Evolutionary conservation across 164 flowering plant species (phyloP).

Genomic region (Warburgia ugandensis): DNA sequence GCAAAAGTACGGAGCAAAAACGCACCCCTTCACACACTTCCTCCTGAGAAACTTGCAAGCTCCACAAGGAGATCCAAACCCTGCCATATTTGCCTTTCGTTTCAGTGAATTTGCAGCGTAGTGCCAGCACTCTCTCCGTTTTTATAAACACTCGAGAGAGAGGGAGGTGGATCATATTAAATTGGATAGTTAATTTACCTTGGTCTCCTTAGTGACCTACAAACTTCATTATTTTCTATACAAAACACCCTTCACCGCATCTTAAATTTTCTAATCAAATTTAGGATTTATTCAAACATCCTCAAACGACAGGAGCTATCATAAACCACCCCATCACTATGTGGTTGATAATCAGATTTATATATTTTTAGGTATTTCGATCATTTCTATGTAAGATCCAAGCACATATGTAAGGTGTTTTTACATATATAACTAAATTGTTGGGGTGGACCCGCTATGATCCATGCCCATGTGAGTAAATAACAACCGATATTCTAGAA

Average conservation of each 20-base stretch:
- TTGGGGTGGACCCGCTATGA: too few species aligned
- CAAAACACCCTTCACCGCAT: slow-evolving; percentile 20
- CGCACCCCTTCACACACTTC: slow-evolving; percentile 78
- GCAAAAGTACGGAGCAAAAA: slow-evolving; percentile 87
- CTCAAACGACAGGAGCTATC: slow-evolving; percentile 36
- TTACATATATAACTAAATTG: too few species aligned
- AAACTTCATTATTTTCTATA: slow-evolving; percentile 34
- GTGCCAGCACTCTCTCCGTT: slow-evolving; percentile 20
- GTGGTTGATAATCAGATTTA: slow-evolving; percentile 25
- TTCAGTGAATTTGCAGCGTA: slow-evolving; percentile 8
- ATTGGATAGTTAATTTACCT: slow-evolving; percentile 34
- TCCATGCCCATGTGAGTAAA: too few species aligned
- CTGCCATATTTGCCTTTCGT: slow-evolving; percentile 41
- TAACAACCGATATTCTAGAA: too few species aligned
- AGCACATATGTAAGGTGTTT: too few species aligned
- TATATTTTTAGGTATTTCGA: too few species aligned
- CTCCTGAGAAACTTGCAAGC: slow-evolving; percentile 93
- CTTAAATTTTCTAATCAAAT: slow-evolving; percentile 21
- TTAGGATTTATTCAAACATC: slow-evolving; percentile 35
- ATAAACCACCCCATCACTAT: slow-evolving; percentile 28
- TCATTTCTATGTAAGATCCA: slow-evolving; percentile 9
- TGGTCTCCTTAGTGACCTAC: slow-evolving; percentile 65
- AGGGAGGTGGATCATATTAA: slow-evolving; percentile 30
- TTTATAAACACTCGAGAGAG: slow-evolving; percentile 41
- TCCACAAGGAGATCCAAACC: slow-evolving; percentile 87